Percentiles rank a stretch among this genome's conserved stretches.
phyloP scores from a whole-genome alignment of 495 filamentous ascomycete species.

The Daldinia vernicosa region DNA sequence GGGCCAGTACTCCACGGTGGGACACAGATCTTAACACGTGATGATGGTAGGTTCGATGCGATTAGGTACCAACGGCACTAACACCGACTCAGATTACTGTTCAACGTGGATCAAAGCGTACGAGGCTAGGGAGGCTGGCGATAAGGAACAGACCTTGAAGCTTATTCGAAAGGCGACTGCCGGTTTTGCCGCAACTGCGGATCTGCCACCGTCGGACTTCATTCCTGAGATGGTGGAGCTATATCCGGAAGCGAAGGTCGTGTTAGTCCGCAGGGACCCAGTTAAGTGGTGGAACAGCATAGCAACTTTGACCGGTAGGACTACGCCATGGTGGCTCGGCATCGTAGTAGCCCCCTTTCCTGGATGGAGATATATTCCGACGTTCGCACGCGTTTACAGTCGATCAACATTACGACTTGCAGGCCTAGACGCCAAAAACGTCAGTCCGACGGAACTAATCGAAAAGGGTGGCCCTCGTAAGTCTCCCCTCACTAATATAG shows the following conservation, averaged over 20 bases:
- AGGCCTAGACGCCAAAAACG: conserved; percentile 19
- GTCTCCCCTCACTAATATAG: not conserved
- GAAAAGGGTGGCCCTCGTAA: conserved; percentile 39
- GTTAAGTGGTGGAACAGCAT: conserved; percentile 48
- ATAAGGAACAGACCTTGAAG: conserved; percentile 40
- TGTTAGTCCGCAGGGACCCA: conserved; percentile 46
- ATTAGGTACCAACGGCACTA: not conserved
- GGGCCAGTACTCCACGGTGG: conserved; percentile 53
- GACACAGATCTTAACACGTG: conserved; percentile 44
- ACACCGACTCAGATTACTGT: conserved; percentile 38
- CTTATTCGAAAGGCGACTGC: conserved; percentile 42
- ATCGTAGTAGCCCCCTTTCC: conserved; percentile 41
- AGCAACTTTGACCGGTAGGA: conserved; percentile 29
- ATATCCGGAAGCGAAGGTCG: conserved; percentile 52
- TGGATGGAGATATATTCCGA: conserved; percentile 42
- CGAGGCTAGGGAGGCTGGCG: conserved; percentile 38
- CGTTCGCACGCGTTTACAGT: conserved; percentile 34
- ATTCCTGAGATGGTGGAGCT: conserved; percentile 50
- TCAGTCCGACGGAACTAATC: conserved; percentile 26
- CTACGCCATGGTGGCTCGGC: conserved; percentile 43
- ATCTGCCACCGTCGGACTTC: conserved; percentile 45
- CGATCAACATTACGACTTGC: conserved; percentile 40
- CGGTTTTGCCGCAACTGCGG: conserved; percentile 49
- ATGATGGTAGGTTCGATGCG: conserved; percentile 38
- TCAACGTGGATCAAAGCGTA: conserved; percentile 43